Conservation (phyloP, 140 eudicot species). For the Stevia rebaudiana region DNA sequence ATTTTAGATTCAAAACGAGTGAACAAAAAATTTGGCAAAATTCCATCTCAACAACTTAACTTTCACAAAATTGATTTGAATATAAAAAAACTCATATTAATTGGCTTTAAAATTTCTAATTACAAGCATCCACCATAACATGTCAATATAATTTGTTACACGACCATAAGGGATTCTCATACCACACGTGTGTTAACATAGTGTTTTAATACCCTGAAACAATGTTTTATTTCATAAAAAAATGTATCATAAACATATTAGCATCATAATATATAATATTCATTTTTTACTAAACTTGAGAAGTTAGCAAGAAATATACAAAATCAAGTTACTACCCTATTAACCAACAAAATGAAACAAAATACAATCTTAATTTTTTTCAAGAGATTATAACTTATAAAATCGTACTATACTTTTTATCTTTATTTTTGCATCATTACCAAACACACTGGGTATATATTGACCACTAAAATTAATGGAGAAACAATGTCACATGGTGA, state of each 20-base stretch:
- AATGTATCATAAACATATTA: too few species aligned
- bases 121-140: background rate
- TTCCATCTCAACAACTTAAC: conserved; percentile 7
- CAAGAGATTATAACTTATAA: too few species aligned
- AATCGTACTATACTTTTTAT: background rate
- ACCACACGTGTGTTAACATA: too few species aligned
- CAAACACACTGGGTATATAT: background rate
- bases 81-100: background rate
- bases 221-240: too few species aligned
- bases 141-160: background rate
- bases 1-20: background rate
- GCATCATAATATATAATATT: too few species aligned
- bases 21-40: conserved; percentile 11
- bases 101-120: background rate
- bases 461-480: conserved; percentile 7
- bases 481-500: conserved; percentile 28
- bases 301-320: too few species aligned
- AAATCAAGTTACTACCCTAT: too few species aligned
- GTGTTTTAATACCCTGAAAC: too few species aligned
- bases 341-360: too few species aligned
- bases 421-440: background rate
- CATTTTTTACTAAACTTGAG: too few species aligned
- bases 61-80: background rate
- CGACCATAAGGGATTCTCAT: background rate
- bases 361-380: too few species aligned